Conservation (phyloP, 2,329 filamentous ascomycete species). For the Stenocarpella maydis region DNA sequence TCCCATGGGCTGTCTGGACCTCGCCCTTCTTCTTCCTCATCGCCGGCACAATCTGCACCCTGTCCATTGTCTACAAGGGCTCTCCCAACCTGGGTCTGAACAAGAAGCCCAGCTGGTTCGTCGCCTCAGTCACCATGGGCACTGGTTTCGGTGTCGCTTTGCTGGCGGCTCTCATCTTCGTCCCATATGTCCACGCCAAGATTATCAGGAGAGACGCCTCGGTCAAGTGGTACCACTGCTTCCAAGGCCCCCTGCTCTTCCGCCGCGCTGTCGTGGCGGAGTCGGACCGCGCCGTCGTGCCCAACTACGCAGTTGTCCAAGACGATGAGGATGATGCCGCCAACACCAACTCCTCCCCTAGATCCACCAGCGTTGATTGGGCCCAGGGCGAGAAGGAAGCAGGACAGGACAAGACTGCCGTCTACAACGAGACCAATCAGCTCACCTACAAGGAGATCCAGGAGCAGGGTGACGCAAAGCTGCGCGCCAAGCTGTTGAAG, state of each 20-base stretch:
- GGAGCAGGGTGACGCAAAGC: constrained; percentile 61
- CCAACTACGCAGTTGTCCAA: constrained; percentile 81
- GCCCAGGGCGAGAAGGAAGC: constrained; percentile 40
- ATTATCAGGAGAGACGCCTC: constrained; percentile 74
- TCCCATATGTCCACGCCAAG: constrained; percentile 72
- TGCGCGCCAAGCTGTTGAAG: constrained; percentile 70
- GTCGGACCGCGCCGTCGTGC: constrained; percentile 67
- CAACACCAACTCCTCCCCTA: constrained; percentile 38
- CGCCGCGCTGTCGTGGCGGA: constrained; percentile 63
- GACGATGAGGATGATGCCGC: constrained; percentile 59
- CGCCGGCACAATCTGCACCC: constrained; percentile 75
- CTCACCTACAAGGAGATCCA: constrained; percentile 69
- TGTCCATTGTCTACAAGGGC: constrained; percentile 84
- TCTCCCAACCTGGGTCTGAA: constrained; percentile 72
- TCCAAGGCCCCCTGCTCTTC: constrained; percentile 71
- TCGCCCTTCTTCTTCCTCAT: constrained; percentile 82
- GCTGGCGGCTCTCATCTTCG: constrained; percentile 74
- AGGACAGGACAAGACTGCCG: constrained; percentile 54
- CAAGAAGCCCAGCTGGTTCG: constrained; percentile 73
- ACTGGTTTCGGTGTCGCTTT: constrained; percentile 66
- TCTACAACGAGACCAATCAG: constrained; percentile 57
- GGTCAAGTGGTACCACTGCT: constrained; percentile 69
- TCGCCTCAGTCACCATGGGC: constrained; percentile 72
- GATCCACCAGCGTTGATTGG: constrained; percentile 33
- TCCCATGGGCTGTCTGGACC: constrained; percentile 76